Evolutionary conservation across 1,139 yeast species (phyloP).

Genomic region (Yamadazyma trypodendri): DNA sequence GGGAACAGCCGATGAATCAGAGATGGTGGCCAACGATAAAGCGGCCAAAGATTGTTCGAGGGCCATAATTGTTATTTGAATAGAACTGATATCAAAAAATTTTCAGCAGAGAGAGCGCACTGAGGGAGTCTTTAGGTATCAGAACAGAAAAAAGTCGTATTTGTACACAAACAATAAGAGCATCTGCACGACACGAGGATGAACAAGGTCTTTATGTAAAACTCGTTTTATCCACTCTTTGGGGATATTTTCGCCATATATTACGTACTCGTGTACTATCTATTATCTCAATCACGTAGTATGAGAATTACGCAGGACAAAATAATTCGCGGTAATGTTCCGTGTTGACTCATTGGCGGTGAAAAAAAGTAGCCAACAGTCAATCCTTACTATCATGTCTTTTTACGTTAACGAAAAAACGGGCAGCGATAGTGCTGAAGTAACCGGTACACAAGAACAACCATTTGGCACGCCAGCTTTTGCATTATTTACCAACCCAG

Average conservation of each 20-base stretch:
- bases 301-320: too few species aligned
- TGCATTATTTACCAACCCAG: constrained; percentile 63
- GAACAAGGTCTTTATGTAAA: too few species aligned
- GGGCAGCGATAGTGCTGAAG: constrained; percentile 61
- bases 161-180: too few species aligned
- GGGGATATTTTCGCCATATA: too few species aligned
- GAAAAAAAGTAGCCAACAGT: background rate
- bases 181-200: too few species aligned
- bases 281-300: too few species aligned
- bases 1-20: constrained; percentile 41
- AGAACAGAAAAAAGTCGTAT: too few species aligned
- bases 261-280: too few species aligned
- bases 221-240: too few species aligned
- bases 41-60: constrained; percentile 60
- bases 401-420: constrained; percentile 69
- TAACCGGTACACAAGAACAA: constrained; percentile 56
- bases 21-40: constrained; percentile 49
- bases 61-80: constrained; percentile 40
- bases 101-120: too few species aligned
- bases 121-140: too few species aligned
- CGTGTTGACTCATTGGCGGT: background rate
- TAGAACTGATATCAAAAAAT: background rate
- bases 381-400: constrained; percentile 21
- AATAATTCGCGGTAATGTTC: too few species aligned
- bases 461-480: constrained; percentile 86